Percentiles rank a stretch among this genome's conserved stretches.
These are phyloP conservation scores for Nephelium lappaceum DNA, from an alignment of 345 rosid genomes.

Conservation along the genomic window DNA sequence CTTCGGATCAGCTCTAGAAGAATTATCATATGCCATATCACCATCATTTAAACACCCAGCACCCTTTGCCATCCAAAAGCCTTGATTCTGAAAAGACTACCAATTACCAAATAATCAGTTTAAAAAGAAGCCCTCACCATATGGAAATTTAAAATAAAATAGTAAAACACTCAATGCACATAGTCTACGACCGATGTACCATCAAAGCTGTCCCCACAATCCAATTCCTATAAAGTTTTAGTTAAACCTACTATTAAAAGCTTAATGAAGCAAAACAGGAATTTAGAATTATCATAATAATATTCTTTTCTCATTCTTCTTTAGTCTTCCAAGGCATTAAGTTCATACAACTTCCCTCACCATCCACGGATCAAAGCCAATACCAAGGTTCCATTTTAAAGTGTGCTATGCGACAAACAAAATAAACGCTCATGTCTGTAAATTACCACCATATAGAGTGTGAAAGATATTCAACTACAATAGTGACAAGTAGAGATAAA, in stretches of 20 bases:
- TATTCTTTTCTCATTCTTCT: not conserved
- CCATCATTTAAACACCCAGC: slow-evolving; percentile 37
- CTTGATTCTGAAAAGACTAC: slow-evolving; percentile 47
- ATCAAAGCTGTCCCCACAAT: not conserved
- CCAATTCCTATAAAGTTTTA: not conserved
- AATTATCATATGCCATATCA: slow-evolving; percentile 39
- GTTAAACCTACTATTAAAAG: slow-evolving; percentile 10
- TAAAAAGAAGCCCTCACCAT: not conserved
- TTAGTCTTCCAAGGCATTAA: not conserved
- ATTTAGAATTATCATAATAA: not conserved
- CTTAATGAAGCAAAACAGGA: not conserved
- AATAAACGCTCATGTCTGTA: not conserved
- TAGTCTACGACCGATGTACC: not conserved
- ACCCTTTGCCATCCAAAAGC: slow-evolving; percentile 48
- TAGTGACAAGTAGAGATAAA: not conserved
- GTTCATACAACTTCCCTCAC: not conserved
- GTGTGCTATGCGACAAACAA: not conserved
- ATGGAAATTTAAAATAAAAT: not conserved
- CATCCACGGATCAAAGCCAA: not conserved
- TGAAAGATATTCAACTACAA: not conserved
- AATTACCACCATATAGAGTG: not conserved
- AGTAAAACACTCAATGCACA: slow-evolving; percentile 5
- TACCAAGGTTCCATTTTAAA: not conserved
- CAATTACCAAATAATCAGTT: slow-evolving; percentile 4
- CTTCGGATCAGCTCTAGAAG: slow-evolving; percentile 42